phyloP scores from a whole-genome alignment of 2,329 filamentous ascomycete genomes.

The Alternaria atra region DNA sequence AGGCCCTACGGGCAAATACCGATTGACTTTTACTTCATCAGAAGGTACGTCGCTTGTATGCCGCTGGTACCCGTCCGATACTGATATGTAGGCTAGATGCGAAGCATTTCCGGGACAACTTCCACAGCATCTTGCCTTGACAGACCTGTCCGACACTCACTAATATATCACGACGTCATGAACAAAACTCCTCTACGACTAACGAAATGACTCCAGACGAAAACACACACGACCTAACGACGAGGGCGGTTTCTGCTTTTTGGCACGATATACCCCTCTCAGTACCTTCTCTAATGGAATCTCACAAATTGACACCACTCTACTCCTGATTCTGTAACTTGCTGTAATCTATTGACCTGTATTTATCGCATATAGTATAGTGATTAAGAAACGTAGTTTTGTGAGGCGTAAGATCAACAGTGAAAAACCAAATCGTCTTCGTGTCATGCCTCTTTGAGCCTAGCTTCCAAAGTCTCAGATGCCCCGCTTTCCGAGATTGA shows the following conservation, averaged over 20 bases:
- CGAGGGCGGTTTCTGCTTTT: constrained; percentile 40
- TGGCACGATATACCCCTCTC: constrained; percentile 48
- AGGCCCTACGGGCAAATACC: constrained; percentile 41
- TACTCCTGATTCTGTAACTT: not conserved
- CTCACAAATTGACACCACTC: constrained; percentile 19
- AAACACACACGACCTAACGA: constrained; percentile 28
- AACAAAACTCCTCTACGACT: constrained; percentile 31
- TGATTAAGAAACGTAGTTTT: constrained; percentile 1
- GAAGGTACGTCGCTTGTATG: constrained; percentile 35
- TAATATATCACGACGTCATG: constrained; percentile 18
- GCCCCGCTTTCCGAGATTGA: constrained; percentile 15
- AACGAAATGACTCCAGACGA: constrained; percentile 26
- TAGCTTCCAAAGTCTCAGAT: constrained; percentile 14
- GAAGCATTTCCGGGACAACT: constrained; percentile 41
- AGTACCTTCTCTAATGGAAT: constrained; percentile 7
- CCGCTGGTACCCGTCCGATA: not conserved
- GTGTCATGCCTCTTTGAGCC: constrained; percentile 12
- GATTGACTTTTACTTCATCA: constrained; percentile 44
- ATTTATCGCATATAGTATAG: constrained; percentile 1
- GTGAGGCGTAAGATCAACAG: not conserved
- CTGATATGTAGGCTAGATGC: constrained; percentile 32
- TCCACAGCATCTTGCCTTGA: constrained; percentile 36
- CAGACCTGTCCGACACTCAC: not conserved
- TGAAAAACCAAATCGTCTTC: constrained; percentile 6
- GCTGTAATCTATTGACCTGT: constrained; percentile 2